Conservation (phyloP, 116 monocot genomes). For the Iris pallida region DNA sequence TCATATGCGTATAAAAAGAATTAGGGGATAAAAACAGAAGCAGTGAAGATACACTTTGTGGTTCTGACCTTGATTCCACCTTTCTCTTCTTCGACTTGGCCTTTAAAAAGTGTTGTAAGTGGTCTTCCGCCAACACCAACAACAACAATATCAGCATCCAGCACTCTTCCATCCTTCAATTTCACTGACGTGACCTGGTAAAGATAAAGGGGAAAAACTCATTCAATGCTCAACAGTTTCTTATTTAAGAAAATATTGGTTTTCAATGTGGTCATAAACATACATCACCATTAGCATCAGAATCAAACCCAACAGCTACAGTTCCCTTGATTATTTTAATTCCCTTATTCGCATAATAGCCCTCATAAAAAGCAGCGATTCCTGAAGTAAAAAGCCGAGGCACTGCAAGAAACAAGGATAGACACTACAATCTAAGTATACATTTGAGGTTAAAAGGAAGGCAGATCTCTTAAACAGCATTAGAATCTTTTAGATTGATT, state of each 20-base stretch:
- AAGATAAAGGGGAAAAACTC: neutral
- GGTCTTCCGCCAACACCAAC: constrained; percentile 84
- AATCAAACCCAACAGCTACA: constrained; percentile 69
- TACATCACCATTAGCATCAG: constrained; percentile 58
- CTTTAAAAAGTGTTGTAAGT: constrained; percentile 57
- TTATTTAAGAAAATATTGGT: neutral
- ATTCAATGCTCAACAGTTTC: neutral
- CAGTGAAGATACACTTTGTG: neutral
- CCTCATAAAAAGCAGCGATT: constrained; percentile 72
- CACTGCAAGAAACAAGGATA: constrained; percentile 40
- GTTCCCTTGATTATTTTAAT: constrained; percentile 69
- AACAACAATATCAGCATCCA: constrained; percentile 76
- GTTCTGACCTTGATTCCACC: constrained; percentile 71
- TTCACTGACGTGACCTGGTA: constrained; percentile 63
- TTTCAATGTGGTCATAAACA: constrained; percentile 13
- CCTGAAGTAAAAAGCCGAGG: constrained; percentile 71
- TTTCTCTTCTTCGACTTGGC: constrained; percentile 66
- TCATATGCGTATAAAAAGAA: neutral
- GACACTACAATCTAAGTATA: neutral
- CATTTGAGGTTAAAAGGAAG: neutral
- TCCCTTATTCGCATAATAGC: constrained; percentile 68
- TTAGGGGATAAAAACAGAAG: too few species aligned
- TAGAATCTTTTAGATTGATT: too few species aligned
- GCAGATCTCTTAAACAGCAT: too few species aligned
- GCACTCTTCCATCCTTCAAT: constrained; percentile 77